Evolutionary conservation across 192 early-diverging fungal species (phyloP).

Genomic region (Rhizophagus sp.): DNA sequence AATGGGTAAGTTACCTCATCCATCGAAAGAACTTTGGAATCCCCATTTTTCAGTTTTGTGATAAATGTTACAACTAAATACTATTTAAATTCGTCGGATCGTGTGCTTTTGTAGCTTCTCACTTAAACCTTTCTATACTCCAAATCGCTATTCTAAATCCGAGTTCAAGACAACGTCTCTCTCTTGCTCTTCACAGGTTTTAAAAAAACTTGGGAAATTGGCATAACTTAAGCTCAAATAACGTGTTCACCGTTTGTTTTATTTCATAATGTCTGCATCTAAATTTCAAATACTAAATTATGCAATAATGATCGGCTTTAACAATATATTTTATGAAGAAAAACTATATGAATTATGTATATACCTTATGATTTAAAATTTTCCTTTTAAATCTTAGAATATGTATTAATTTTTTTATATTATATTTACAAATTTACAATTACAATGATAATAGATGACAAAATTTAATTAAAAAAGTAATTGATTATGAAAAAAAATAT

Average conservation of each 20-base stretch:
- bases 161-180: neutral
- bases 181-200: neutral
- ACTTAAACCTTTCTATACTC: neutral
- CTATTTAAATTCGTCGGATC: neutral
- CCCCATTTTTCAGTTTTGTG: conserved; percentile 59
- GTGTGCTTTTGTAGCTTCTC: neutral
- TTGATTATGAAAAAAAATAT: too few relatives aligned
- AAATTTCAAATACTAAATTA: neutral
- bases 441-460: too few relatives aligned
- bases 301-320: neutral
- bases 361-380: too few relatives aligned
- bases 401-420: too few relatives aligned
- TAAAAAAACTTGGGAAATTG: neutral
- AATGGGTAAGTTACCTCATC: conserved; percentile 64
- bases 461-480: too few relatives aligned
- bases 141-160: neutral
- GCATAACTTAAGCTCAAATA: neutral
- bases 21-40: conserved; percentile 97
- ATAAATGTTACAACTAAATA: neutral
- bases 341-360: too few relatives aligned
- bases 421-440: too few relatives aligned
- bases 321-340: too few relatives aligned
- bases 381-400: too few relatives aligned
- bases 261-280: neutral
- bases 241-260: neutral